Evolutionary conservation across 768 basidiomycete species (phyloP), one percentile per base, ranked within the genome.

Genomic region (Punctularia strigosozonata): DNA sequence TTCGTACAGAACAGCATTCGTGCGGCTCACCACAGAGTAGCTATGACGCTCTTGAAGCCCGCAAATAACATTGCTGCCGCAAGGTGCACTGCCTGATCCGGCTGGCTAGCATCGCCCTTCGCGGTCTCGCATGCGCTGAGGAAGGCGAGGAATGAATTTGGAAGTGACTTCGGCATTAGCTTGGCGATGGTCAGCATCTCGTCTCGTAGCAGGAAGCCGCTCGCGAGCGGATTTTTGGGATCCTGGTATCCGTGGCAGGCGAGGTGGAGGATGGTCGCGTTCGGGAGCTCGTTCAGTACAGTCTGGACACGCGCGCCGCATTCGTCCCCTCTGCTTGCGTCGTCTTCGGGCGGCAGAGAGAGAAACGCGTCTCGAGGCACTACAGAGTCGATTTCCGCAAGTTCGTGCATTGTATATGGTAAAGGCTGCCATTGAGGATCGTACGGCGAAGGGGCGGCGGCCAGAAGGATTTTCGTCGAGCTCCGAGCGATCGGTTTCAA

Each of bases 111-210:
- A 31, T 25, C 41, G 20, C 32, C 37, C 33, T 14, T 39, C 14
- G 41, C 41, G 13, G 43, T 44, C 28, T 44, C 21, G 31, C 43
- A 44, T 18, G 43, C 41, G 8, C 19, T 23, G 20, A 44, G 43
- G 40, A 44, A 44, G 5, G 40, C 43, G 15, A 44, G 36, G 6
- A 17, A 13, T 18, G 43, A 34, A 13, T 43, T 25, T 22, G 41
- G 41, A 18, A 37, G 15, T 20, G 5, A 15, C 21, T 18, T 15
- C 7, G 22, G 14, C 17, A 43, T 36, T 13, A 44, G 19, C 18
- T 30, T 30, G 28, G 10, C 28, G 28, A 30, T 15, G 15, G 28
- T 30, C 28, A 30, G 15, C 28, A 30, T 30, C 10, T 15, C 28
- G 15, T 30, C 28, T 15, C 15, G 28, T 15, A 30, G 15, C 15